These are phyloP conservation scores for Actinomortierella ambigua DNA, from an alignment of 371 early-diverging fungal genomes.

Conservation along the genomic window DNA sequence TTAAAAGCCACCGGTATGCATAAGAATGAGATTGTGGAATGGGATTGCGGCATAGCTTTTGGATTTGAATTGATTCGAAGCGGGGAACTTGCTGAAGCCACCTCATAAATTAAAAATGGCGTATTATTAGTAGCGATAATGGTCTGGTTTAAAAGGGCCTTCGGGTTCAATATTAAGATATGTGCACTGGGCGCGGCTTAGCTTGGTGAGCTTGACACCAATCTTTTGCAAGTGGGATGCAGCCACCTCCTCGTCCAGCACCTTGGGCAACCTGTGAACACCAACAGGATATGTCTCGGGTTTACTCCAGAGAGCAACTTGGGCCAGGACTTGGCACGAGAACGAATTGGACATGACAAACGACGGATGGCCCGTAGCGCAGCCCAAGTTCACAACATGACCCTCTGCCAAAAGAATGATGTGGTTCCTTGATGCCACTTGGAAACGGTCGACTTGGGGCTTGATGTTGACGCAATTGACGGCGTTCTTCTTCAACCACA, in stretches of 20 bases:
- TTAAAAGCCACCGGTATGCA: no score
- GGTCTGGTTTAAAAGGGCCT: constrained; percentile 95
- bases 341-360: constrained; percentile 99
- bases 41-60: no score
- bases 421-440: constrained; percentile 87
- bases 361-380: constrained; percentile 97
- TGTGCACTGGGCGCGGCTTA: constrained; percentile 71
- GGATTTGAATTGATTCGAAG: no score
- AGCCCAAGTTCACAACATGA: constrained; percentile 97
- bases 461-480: constrained; percentile 86
- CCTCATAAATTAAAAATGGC: no score
- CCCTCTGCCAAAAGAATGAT: constrained; percentile 95
- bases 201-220: constrained; percentile 86
- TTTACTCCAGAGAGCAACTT: constrained; percentile 95
- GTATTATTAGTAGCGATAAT: constrained; percentile 84
- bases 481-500: constrained; percentile 95
- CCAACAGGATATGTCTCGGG: constrained; percentile 78
- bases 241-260: constrained; percentile 97
- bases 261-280: constrained; percentile 96
- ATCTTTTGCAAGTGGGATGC: constrained; percentile 91
- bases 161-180: constrained; percentile 81
- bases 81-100: no score
- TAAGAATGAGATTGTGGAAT: no score
- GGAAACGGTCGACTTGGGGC: constrained; percentile 96
- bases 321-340: constrained; percentile 97